Evolutionary conservation across 2,329 filamentous ascomycete species (phyloP).

Genomic region (Raffaelea albimanens): DNA sequence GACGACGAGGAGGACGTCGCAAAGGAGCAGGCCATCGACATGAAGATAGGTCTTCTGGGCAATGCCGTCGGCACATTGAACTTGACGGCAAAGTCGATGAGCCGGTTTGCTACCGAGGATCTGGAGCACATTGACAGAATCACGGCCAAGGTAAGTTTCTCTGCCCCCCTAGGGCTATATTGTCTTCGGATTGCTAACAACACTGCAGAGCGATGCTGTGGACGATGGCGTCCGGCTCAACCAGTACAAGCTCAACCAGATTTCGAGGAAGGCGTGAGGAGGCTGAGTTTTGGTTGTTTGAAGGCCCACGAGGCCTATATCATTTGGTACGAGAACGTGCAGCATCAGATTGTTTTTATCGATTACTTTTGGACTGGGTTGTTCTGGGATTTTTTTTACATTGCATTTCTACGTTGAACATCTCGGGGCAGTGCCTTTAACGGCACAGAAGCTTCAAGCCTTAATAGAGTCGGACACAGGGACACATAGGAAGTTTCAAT

Average conservation of each 20-base stretch:
- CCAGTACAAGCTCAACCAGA: conserved; percentile 45
- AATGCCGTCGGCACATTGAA: conserved; percentile 64
- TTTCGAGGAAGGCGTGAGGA: conserved; percentile 2
- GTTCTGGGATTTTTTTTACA: no score
- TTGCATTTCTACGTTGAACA: no score
- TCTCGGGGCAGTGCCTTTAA: no score
- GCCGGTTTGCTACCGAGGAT: conserved; percentile 57
- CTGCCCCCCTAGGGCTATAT: neutral
- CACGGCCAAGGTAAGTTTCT: conserved; percentile 56
- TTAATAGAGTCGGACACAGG: no score
- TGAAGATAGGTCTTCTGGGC: conserved; percentile 54
- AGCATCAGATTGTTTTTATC: no score
- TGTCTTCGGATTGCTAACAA: neutral
- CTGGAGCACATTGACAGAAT: conserved; percentile 64
- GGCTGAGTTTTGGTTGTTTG: no score
- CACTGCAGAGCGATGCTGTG: conserved; percentile 65
- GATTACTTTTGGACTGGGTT: no score
- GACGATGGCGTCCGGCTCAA: conserved; percentile 61
- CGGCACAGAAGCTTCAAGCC: no score
- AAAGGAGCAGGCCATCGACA: conserved; percentile 42
- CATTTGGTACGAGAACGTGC: no score
- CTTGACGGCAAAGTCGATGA: conserved; percentile 20
- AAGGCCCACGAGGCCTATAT: no score
- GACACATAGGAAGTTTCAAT: no score
- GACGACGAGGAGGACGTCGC: conserved; percentile 15